Base-by-base conservation (phyloP, 1,284 basidiomycete species). In the Sporisorium iseilematis-ciliati region DNA sequence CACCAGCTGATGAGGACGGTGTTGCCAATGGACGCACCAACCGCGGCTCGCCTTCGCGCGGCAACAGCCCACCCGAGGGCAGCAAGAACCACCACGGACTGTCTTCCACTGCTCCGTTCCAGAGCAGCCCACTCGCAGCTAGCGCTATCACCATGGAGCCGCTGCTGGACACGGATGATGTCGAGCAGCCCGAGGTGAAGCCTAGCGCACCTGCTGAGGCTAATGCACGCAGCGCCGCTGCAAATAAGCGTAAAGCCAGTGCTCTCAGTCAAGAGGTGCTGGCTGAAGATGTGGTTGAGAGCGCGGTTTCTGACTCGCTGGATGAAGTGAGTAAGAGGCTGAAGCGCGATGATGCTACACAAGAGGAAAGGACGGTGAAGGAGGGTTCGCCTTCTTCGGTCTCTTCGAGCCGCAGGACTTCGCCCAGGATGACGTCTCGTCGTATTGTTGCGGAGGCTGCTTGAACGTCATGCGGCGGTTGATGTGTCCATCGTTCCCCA, bases 121-220 rank as follows among this genome's bases (percentile, higher is more conserved):
- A 74, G 31, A 71, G 67, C 56, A 74, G 70, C 48, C 75, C 75
- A 21, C 61, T 77, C 4, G 75, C 75, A 40, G 71, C 75, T 4
- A 66, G 67, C 29, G 66, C 67, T 21, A 74, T 77, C 57, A 77
- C 75, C 16, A 74, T 74, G 64, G 75, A 74, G 59, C 67, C 66
- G 6, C 60, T 67, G n/a, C 51, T 71, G 5, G 75, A 77, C 51
- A 50, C 49, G 5, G 67, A 74, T 18, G 75, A 77, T 7, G 60
- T 60, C 14, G 69, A 67, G 4, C 41, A 43, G 45, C 53, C 38
- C 16, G 45, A 49, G 29, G 8, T 11, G 16, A 56, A 57, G 38
- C 16, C 38, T 14, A 50, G 5, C 8, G 45, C 46, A 7, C 33
- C 51, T n/a, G 52, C 46, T 31, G 46, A 41, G 7, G 63, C 59